Percentiles rank a stretch among this genome's conserved stretches.
Evolutionary conservation across 1,284 basidiomycete species (phyloP).

Genomic region (Testicularia cyperi): DNA sequence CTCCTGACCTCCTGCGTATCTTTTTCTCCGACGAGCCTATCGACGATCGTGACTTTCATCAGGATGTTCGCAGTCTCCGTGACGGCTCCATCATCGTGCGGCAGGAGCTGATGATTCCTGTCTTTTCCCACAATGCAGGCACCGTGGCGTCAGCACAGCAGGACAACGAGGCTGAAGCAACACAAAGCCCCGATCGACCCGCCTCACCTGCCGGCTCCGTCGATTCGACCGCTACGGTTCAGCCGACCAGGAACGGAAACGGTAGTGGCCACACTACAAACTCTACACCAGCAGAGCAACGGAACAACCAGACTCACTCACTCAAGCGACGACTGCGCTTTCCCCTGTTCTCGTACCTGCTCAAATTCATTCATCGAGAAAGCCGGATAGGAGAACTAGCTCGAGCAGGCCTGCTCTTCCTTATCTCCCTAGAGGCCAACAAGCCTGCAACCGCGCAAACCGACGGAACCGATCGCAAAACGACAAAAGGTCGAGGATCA

Average conservation of each 20-base stretch:
- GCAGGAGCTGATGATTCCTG: too few species aligned
- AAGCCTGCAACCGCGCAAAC: constrained; percentile 3
- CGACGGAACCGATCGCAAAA: neutral
- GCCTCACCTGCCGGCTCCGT: constrained; percentile 26
- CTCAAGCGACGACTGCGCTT: constrained; percentile 35
- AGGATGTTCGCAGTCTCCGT: constrained; percentile 8
- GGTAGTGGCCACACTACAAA: too few species aligned
- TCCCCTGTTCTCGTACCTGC: constrained; percentile 79
- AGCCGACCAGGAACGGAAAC: constrained; percentile 11
- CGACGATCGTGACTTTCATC: constrained; percentile 7
- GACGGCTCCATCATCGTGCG: constrained; percentile 37
- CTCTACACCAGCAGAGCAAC: too few species aligned
- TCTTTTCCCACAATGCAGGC: too few species aligned
- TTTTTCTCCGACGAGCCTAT: constrained; percentile 43
- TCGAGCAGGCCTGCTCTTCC: constrained; percentile 82
- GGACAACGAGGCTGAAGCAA: too few species aligned
- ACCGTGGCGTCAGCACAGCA: neutral
- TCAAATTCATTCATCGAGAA: constrained; percentile 92
- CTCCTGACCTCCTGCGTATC: constrained; percentile 50
- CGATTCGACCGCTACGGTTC: constrained; percentile 36
- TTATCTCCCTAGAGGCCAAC: constrained; percentile 73
- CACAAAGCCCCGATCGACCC: constrained; percentile 1
- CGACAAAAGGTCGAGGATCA: neutral
- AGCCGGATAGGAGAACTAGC: constrained; percentile 91
- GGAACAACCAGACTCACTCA: too few species aligned